Base-by-base conservation (phyloP, 2,329 filamentous ascomycete genomes). In the Raffaelea arxii region DNA sequence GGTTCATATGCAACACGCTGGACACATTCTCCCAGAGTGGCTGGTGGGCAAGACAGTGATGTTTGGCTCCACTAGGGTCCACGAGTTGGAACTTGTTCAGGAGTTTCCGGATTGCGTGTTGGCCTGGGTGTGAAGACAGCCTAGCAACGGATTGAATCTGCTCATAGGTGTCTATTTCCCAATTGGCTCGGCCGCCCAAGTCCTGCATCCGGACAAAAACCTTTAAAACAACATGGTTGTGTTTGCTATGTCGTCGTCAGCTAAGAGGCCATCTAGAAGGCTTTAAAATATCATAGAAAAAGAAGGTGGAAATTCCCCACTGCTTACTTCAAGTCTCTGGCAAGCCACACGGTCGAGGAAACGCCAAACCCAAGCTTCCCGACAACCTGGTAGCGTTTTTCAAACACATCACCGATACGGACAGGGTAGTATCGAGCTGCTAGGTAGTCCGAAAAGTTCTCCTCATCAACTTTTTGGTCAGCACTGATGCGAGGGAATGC, bases 311-410 rank as follows among this genome's bases (percentile, higher is more conserved):
- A 36, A 36, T 16, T n/a, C n/a, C n/a, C n/a, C n/a, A 6, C 7
- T n/a, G 19, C 32, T 7, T 36, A 36, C 32, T 36, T 18, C 6
- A 46, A 25, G 22, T 46, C 25, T 7, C 41, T 41, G 4, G 41
- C 46, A 6, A 47, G 36, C 41, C 46, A 47, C 5, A 47, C 46
- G 3, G 46, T 47, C 6, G 43, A 41, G 50, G 61, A 65, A 4
- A 58, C 57, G 9, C 67, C 66, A 54, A 58, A 66, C 0, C 65
- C 66, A 6, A 70, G 56, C 51, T 70, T 69, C 18, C 66, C 63
- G 2, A 63, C 56, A 36, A 70, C 57, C 6, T 53, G 57, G 46
- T 69, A 69, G 35, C 62, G 56, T 21, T 53, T 49, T 12, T 18
- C 42, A 2, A 59, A 38, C n/a, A 57, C 46, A 42, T 58, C 32